These are phyloP conservation scores for Fusarium sp. DNA, from an alignment of 2,329 filamentous ascomycete species.

Conservation along the genomic window DNA sequence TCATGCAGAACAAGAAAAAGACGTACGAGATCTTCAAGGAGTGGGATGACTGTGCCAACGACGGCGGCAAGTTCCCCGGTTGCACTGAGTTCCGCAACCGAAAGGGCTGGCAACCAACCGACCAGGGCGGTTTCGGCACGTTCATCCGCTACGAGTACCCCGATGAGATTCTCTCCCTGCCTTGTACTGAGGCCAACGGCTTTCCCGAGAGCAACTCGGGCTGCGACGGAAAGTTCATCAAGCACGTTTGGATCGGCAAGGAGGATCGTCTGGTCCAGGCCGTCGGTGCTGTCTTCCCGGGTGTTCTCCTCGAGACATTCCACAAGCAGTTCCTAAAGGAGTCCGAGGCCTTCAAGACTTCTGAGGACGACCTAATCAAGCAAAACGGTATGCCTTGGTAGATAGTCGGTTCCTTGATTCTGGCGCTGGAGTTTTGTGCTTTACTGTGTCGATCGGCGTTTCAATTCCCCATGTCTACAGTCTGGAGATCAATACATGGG, in stretches of 20 bases:
- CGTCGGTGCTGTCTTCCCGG: constrained; percentile 50
- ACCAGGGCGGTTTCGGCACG: constrained; percentile 55
- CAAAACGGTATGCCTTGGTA: constrained; percentile 17
- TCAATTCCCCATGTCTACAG: neutral
- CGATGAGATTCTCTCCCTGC: constrained; percentile 50
- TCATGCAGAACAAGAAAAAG: constrained; percentile 59
- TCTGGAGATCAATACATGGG: neutral
- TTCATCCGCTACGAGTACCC: constrained; percentile 53
- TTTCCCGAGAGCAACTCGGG: constrained; percentile 49
- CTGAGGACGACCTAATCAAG: constrained; percentile 13
- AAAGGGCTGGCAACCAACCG: constrained; percentile 48
- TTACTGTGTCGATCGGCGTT: constrained; percentile 7
- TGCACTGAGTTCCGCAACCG: constrained; percentile 50
- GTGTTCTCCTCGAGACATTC: constrained; percentile 47
- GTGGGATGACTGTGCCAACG: constrained; percentile 55
- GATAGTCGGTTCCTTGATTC: neutral
- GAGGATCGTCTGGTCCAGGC: constrained; percentile 49
- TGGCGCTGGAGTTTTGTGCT: neutral
- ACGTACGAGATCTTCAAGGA: constrained; percentile 58
- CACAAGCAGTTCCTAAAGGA: constrained; percentile 48
- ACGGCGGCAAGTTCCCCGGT: constrained; percentile 47
- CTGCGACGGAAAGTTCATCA: constrained; percentile 52
- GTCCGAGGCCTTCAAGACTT: constrained; percentile 17
- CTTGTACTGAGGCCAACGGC: constrained; percentile 54
- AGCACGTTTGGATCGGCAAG: constrained; percentile 55